These are phyloP conservation scores for Globisporangium perplexum DNA, from an alignment of 352 stramenopile species.

Conservation along the genomic window DNA sequence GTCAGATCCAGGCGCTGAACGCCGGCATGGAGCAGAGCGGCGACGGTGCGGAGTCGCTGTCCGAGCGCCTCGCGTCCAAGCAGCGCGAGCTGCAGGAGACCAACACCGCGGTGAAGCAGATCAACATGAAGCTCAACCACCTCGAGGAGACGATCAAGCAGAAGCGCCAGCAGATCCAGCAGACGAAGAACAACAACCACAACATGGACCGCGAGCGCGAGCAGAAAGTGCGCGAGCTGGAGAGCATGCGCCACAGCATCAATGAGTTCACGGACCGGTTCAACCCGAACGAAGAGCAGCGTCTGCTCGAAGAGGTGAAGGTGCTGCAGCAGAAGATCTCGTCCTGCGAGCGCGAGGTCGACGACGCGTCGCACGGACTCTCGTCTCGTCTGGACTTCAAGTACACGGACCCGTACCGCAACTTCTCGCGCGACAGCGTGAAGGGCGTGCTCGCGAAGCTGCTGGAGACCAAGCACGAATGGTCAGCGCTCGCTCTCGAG, in stretches of 20 bases:
- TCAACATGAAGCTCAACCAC: constrained; percentile 93
- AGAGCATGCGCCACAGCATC: constrained; percentile 50
- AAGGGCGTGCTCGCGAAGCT: constrained; percentile 97
- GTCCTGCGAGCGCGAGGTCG: constrained; percentile 80
- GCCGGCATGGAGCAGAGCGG: constrained; percentile 76
- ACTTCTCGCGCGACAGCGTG: constrained; percentile 95
- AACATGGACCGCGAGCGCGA: constrained; percentile 66
- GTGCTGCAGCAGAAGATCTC: constrained; percentile 60
- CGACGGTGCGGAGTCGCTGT: constrained; percentile 71
- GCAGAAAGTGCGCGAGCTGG: constrained; percentile 57
- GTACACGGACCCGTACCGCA: constrained; percentile 92
- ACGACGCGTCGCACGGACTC: constrained; percentile 91
- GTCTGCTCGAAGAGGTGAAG: constrained; percentile 54
- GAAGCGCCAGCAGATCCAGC: constrained; percentile 62
- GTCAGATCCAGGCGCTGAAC: constrained; percentile 85
- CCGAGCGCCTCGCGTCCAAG: constrained; percentile 68
- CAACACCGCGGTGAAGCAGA: constrained; percentile 84
- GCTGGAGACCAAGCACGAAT: constrained; percentile 92
- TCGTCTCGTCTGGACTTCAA: constrained; percentile 96
- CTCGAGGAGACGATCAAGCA: constrained; percentile 81
- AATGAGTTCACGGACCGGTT: constrained; percentile 63
- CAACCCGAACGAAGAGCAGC: constrained; percentile 64
- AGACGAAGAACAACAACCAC: constrained; percentile 72
- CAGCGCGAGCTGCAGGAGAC: constrained; percentile 77
- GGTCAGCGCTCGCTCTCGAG: constrained; percentile 95